Base-by-base conservation (phyloP, 164 flowering plant genomes). In the Echeveria elegans region DNA sequence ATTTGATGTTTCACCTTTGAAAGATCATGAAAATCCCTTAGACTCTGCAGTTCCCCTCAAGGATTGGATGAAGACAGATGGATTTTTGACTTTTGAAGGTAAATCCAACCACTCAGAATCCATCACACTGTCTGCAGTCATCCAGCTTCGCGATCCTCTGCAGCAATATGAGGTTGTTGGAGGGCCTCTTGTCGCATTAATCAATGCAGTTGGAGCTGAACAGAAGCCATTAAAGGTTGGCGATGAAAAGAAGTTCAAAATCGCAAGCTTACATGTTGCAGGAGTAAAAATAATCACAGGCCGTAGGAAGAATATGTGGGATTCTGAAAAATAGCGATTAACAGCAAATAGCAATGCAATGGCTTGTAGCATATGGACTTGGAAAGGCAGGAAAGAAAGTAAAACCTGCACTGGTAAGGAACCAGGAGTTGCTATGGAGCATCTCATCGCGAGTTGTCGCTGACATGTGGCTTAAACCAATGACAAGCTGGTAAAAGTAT, bases 391-490 rank as follows among this genome's bases (percentile, higher is more conserved):
- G 80, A 34, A 84, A 79, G 76, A 88, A 78, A 68, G 83, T 78
- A 16, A 88, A 77, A 68, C n/a, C n/a, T n/a, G n/a, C n/a, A n/a
- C n/a, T n/a, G n/a, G n/a, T n/a, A n/a, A n/a, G n/a, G n/a, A n/a
- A n/a, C n/a, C 80, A 75, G 65, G 92, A 94, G 62, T 11, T 77
- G 24, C 56, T 94, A 26, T 94, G 98, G 97, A 90, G 98, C 83
- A 75, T 89, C 38, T 89, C 98, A 0, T 86, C 93, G 0, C 75
- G 97, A 2, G 79, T 89, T 34, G 80, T 90, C 88, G 98, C 95
- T 2, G 93, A 89, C 45, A 89, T 88, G 97, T 94, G 97, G 98
- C 95, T 94, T 70, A 88, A 86, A 70, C 66, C 94, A 1, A 86
- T 85, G 72, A 76, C 6, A 94, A 85, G 75, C 80, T 87, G 71